Base-by-base conservation (phyloP, 768 basidiomycete species). In the Boletus eberwhitei region DNA sequence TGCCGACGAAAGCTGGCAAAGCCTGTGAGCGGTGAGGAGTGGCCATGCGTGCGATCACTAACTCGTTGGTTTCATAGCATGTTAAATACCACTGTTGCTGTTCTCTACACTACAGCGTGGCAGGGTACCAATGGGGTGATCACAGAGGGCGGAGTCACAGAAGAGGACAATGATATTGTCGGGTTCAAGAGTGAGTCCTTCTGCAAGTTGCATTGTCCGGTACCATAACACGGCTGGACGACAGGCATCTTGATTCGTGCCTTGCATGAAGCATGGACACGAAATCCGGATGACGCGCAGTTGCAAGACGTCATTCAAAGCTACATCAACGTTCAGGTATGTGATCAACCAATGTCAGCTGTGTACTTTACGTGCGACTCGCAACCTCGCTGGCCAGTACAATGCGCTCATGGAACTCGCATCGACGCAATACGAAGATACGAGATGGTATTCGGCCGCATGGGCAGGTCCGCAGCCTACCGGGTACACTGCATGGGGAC, bases 301-400 rank as follows among this genome's bases (percentile, higher is more conserved):
- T 68, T 82, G 24, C 65, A 65, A 34, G 74, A 68, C 36, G 63
- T 81, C 43, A 67, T 82, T 45, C 76, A 72, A 51, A 78, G 79
- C 54, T 82, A 81, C 53, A 66, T 76, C 44, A 74, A 81, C 40
- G 81, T 81, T 22, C 80, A 82, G 75, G 79, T 76, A 49, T 24
- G 70, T 22, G 22, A 22, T 35, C 24, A 32, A 34, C 6, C 26
- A 22, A 24, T 13, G 17, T 8, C 8, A 26, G 34, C 13, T 8
- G 24, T 29, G 17, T 36, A 7, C 24, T 22, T 26, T 9, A 8
- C 17, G 13, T 11, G 16, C 8, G n/a, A 29, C 24, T 45, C 12
- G 5, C 38, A n/a, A 8, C 8, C n/a, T 31, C 26, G 13, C 16
- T 37, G 14, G 11, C 1, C 21, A 60, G 50, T 50, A 49, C 17